phyloP scores from a whole-genome alignment of 1,284 basidiomycete genomes.

The Moniliophthora roreri region DNA sequence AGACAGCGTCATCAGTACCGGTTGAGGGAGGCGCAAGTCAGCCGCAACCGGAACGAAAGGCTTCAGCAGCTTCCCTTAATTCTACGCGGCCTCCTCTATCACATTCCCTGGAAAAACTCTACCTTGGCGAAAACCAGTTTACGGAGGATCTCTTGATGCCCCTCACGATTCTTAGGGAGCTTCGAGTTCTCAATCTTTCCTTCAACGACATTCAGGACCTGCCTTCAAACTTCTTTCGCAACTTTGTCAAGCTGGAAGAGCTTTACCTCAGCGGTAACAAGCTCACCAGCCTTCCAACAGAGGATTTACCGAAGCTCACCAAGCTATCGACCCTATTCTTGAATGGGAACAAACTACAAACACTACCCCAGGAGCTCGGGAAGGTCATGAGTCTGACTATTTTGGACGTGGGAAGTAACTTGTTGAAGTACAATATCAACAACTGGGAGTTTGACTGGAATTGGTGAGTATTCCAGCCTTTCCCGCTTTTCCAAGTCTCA shows the following conservation, averaged over 20 bases:
- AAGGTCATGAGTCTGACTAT: slow-evolving; percentile 80
- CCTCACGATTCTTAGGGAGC: slow-evolving; percentile 73
- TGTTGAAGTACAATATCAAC: slow-evolving; percentile 96
- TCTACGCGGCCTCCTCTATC: slow-evolving; percentile 63
- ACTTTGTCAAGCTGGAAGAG: slow-evolving; percentile 72
- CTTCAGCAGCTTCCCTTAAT: slow-evolving; percentile 38
- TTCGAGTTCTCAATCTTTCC: slow-evolving; percentile 87
- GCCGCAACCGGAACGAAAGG: slow-evolving; percentile 39
- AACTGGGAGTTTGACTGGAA: slow-evolving; percentile 99
- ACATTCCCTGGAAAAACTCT: slow-evolving; percentile 73
- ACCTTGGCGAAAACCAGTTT: slow-evolving; percentile 89
- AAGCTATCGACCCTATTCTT: slow-evolving; percentile 79
- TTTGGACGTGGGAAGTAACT: slow-evolving; percentile 94
- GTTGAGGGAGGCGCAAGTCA: slow-evolving; percentile 4
- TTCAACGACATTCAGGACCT: slow-evolving; percentile 97
- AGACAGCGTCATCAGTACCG: slow-evolving; percentile 5
- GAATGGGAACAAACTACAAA: slow-evolving; percentile 94
- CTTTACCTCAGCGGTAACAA: slow-evolving; percentile 95
- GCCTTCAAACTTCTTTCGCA: slow-evolving; percentile 74
- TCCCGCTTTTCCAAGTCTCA: neutral
- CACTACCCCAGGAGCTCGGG: slow-evolving; percentile 87
- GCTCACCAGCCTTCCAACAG: slow-evolving; percentile 86
- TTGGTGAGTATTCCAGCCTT: slow-evolving; percentile 59
- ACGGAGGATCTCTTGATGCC: slow-evolving; percentile 82
- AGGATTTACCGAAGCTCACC: slow-evolving; percentile 75